Evolutionary conservation across 2,329 filamentous ascomycete genomes (phyloP).

Genomic region (Cylindrodendrum hubeiense): DNA sequence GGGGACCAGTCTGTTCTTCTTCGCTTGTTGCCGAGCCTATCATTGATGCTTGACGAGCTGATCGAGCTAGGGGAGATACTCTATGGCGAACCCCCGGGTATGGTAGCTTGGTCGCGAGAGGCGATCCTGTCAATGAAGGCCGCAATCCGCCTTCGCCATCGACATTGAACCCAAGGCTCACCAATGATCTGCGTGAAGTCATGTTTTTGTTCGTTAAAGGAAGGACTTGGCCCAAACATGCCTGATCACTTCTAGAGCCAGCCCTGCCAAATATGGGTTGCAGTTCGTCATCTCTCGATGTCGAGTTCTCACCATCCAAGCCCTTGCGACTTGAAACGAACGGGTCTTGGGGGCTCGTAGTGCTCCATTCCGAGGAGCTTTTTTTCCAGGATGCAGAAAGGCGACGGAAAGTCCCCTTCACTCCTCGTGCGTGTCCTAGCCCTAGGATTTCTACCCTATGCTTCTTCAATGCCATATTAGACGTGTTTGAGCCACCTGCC

Average conservation of each 20-base stretch:
- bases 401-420: constrained; percentile 30
- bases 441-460: not conserved
- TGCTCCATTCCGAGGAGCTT: constrained; percentile 36
- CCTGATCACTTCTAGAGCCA: not conserved
- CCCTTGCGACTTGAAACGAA: not conserved
- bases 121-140: not conserved
- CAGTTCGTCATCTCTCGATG: not conserved
- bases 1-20: not conserved
- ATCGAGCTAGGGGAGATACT: constrained; percentile 2
- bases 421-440: constrained; percentile 8
- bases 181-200: constrained; percentile 6
- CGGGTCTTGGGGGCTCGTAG: constrained; percentile 19
- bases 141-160: constrained; percentile 34
- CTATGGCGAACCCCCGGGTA: constrained; percentile 12
- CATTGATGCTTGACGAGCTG: constrained; percentile 18
- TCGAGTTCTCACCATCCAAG: not conserved
- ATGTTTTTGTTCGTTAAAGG: constrained; percentile 16
- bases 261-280: not conserved
- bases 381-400: constrained; percentile 37
- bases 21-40: constrained; percentile 4
- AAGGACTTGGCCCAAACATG: not conserved
- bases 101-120: constrained; percentile 20
- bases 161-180: constrained; percentile 34
- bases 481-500: not conserved
- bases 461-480: too few relatives aligned